phyloP scores from a whole-genome alignment of 495 filamentous ascomycete genomes.

The Penicillium antarcticum region DNA sequence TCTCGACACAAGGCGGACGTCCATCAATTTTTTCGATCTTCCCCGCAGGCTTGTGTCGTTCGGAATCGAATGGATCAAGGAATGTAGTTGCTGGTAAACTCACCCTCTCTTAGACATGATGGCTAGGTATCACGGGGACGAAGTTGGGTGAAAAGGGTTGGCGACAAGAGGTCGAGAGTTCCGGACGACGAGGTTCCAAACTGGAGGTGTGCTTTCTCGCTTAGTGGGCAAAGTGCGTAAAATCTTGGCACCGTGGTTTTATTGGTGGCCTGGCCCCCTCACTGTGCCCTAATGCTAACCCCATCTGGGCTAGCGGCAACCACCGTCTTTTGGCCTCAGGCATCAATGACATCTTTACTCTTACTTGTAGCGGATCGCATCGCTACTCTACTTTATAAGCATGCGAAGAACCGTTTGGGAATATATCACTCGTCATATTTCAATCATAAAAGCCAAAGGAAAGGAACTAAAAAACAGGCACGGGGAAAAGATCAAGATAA shows the following conservation, averaged over 20 bases:
- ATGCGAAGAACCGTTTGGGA: neutral
- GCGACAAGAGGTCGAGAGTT: constrained; percentile 35
- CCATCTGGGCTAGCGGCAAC: constrained; percentile 9
- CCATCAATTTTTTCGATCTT: constrained; percentile 15
- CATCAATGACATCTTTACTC: neutral
- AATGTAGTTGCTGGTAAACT: constrained; percentile 23
- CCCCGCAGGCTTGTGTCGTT: constrained; percentile 1
- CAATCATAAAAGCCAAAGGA: constrained; percentile 4
- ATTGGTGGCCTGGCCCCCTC: constrained; percentile 23
- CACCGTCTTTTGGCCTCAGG: constrained; percentile 4
- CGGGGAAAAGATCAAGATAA: constrained; percentile 3
- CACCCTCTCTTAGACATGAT: constrained; percentile 59
- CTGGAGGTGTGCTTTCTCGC: constrained; percentile 38
- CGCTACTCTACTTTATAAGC: too few relatives aligned
- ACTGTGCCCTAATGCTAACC: constrained; percentile 40
- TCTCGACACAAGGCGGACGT: constrained; percentile 12
- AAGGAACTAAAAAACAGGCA: constrained; percentile 5
- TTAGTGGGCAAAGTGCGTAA: constrained; percentile 45
- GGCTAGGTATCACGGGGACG: constrained; percentile 44
- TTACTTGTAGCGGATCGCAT: too few relatives aligned
- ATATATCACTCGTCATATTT: constrained; percentile 1
- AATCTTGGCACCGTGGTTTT: constrained; percentile 36
- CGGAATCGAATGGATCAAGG: constrained; percentile 10
- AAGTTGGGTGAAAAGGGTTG: constrained; percentile 40
- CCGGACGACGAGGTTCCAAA: constrained; percentile 16